Conservation (phyloP, 495 filamentous ascomycete species). For the Annulohypoxylon stygium region DNA sequence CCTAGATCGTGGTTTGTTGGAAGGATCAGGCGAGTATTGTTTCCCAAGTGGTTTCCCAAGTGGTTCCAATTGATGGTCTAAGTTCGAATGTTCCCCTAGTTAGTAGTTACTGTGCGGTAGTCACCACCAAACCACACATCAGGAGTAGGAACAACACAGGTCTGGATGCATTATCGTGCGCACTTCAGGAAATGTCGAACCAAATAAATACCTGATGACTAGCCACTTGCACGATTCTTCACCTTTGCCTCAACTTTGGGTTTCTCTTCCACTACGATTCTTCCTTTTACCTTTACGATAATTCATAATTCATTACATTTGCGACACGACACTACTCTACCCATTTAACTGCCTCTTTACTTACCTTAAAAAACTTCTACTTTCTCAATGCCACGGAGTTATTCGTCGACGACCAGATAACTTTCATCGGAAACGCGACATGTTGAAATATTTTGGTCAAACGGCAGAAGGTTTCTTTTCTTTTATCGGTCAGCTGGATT, state of each 20-base stretch:
- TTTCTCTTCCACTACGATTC: background rate
- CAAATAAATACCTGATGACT: constrained; percentile 28
- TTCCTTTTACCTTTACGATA: background rate
- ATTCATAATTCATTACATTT: background rate
- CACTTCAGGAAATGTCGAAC: constrained; percentile 18
- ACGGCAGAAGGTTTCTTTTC: background rate
- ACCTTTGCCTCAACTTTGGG: background rate
- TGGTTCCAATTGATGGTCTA: constrained; percentile 35
- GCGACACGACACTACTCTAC: background rate
- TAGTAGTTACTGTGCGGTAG: background rate
- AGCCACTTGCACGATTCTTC: constrained; percentile 27
- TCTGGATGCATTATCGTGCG: constrained; percentile 6
- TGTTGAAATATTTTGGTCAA: constrained; percentile 19
- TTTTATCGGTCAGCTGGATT: background rate
- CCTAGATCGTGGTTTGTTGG: background rate
- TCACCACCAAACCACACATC: constrained; percentile 22
- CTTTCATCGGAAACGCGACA: constrained; percentile 20
- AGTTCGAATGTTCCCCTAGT: constrained; percentile 6
- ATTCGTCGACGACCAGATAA: constrained; percentile 6
- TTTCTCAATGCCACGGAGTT: background rate
- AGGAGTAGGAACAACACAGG: background rate
- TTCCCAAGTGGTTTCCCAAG: constrained; percentile 29
- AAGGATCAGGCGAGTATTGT: constrained; percentile 11
- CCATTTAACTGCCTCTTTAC: background rate
- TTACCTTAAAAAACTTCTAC: background rate